Conservation (phyloP, 2,329 filamentous ascomycete species). For the Dissoconium aciculare region DNA sequence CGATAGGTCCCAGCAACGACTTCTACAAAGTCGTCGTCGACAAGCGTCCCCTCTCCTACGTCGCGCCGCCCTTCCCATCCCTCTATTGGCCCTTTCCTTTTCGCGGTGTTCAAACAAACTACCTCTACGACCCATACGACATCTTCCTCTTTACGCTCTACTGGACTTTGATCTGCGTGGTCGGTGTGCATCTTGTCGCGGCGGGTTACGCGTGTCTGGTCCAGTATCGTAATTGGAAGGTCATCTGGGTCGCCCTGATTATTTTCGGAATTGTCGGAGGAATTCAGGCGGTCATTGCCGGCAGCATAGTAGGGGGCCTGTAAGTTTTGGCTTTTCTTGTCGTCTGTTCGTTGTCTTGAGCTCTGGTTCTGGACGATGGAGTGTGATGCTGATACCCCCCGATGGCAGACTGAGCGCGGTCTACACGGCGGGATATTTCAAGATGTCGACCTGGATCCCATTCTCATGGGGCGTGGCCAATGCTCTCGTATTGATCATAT, state of each 20-base stretch:
- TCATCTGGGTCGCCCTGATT: conserved; percentile 56
- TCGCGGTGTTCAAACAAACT: conserved; percentile 39
- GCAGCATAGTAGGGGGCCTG: conserved; percentile 69
- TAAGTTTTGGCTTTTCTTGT: conserved; percentile 30
- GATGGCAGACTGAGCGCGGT: conserved; percentile 54
- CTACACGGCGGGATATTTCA: conserved; percentile 68
- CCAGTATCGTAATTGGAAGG: conserved; percentile 43
- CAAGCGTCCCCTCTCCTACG: conserved; percentile 44
- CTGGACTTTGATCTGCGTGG: conserved; percentile 74
- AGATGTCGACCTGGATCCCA: conserved; percentile 90
- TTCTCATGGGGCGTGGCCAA: conserved; percentile 79
- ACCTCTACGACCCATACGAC: conserved; percentile 60
- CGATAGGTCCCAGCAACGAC: conserved; percentile 22
- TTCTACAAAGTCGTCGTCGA: conserved; percentile 33
- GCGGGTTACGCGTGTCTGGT: conserved; percentile 57
- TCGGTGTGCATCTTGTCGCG: conserved; percentile 57
- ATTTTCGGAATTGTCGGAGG: conserved; percentile 58
- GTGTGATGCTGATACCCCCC: conserved; percentile 3
- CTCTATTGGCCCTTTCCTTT: conserved; percentile 60
- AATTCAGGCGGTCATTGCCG: conserved; percentile 62
- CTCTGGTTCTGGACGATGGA: conserved; percentile 6
- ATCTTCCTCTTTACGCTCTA: conserved; percentile 77
- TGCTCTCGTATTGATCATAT: conserved; percentile 65
- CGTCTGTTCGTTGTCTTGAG: conserved; percentile 2
- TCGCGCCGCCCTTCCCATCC: conserved; percentile 59